phyloP scores from a whole-genome alignment of 1,284 basidiomycete genomes.

The Hypsizygus ulmarius region DNA sequence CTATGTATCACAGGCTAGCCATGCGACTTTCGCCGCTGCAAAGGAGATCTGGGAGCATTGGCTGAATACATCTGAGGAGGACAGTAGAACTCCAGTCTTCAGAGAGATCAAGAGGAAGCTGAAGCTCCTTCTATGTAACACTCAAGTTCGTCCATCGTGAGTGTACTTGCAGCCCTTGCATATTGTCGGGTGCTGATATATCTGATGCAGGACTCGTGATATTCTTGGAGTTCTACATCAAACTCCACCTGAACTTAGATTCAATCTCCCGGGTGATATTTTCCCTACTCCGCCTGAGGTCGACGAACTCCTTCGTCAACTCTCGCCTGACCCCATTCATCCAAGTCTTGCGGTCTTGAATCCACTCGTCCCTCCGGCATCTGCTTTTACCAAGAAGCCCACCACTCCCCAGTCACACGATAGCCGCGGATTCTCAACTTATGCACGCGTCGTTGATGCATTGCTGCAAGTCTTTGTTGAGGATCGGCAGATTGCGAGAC shows the following conservation, averaged over 20 bases:
- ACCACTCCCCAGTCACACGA: slow-evolving; percentile 34
- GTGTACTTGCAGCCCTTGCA: slow-evolving; percentile 18
- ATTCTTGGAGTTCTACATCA: slow-evolving; percentile 39
- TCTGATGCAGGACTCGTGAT: slow-evolving; percentile 42
- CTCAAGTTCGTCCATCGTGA: slow-evolving; percentile 39
- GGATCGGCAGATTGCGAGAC: slow-evolving; percentile 60
- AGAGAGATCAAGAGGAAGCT: slow-evolving; percentile 41
- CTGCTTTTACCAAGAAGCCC: slow-evolving; percentile 22
- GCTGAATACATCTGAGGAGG: slow-evolving; percentile 23
- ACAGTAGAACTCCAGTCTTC: slow-evolving; percentile 26
- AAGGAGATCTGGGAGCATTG: slow-evolving; percentile 40
- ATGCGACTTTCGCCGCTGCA: slow-evolving; percentile 25
- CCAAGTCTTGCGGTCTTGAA: slow-evolving; percentile 63
- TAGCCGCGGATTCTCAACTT: slow-evolving; percentile 51
- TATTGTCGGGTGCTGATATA: slow-evolving; percentile 2
- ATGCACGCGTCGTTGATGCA: slow-evolving; percentile 63
- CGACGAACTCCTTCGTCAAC: slow-evolving; percentile 43
- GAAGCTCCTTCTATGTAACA: slow-evolving; percentile 41
- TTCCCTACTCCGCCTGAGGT: slow-evolving; percentile 51
- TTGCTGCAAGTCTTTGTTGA: slow-evolving; percentile 58
- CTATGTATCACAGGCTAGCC: slow-evolving; percentile 16
- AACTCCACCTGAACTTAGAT: slow-evolving; percentile 29
- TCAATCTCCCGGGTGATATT: slow-evolving; percentile 45
- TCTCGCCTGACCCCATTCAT: slow-evolving; percentile 50
- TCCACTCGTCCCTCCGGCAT: slow-evolving; percentile 51